A percentile compares a stretch with the other conserved stretches of the same genome.
Conservation (phyloP, 331 rosid species). For the Pyrus hybrid region DNA sequence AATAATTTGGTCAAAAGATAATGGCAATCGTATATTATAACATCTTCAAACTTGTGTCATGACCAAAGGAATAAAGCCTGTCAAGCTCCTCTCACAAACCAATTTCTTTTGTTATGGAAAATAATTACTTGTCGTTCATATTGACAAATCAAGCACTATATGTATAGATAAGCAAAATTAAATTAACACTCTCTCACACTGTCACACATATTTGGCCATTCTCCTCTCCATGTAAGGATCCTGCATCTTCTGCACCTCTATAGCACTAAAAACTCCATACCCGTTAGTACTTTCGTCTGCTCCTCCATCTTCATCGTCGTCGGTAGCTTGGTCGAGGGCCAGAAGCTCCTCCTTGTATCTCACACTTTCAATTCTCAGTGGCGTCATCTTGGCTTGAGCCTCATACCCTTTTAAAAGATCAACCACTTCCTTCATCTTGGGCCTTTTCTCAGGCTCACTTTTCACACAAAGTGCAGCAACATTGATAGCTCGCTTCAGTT, state of each 20-base stretch:
- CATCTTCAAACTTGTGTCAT: background rate
- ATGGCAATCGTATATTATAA: background rate
- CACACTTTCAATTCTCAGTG: conserved; percentile 43
- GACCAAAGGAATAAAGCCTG: too few species aligned
- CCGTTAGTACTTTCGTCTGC: conserved; percentile 32
- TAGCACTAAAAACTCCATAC: conserved; percentile 78
- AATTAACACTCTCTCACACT: background rate
- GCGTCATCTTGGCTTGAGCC: conserved; percentile 18
- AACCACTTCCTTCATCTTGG: conserved; percentile 71
- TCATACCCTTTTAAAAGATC: conserved; percentile 53
- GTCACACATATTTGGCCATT: background rate
- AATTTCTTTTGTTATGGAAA: background rate
- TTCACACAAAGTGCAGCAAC: conserved; percentile 72
- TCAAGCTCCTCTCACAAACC: background rate
- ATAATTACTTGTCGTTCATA: background rate
- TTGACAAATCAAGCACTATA: background rate
- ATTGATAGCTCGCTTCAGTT: conserved; percentile 43
- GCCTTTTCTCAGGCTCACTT: conserved; percentile 63
- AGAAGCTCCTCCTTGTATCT: conserved; percentile 39
- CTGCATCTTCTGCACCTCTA: conserved; percentile 50
- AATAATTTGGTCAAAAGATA: background rate
- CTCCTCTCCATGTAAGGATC: conserved; percentile 35
- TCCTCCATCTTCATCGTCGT: conserved; percentile 20
- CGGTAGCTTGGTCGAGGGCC: conserved; percentile 49
- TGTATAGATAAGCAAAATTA: background rate